Conservation (phyloP, 345 rosid species). For the Citrus inodora region DNA sequence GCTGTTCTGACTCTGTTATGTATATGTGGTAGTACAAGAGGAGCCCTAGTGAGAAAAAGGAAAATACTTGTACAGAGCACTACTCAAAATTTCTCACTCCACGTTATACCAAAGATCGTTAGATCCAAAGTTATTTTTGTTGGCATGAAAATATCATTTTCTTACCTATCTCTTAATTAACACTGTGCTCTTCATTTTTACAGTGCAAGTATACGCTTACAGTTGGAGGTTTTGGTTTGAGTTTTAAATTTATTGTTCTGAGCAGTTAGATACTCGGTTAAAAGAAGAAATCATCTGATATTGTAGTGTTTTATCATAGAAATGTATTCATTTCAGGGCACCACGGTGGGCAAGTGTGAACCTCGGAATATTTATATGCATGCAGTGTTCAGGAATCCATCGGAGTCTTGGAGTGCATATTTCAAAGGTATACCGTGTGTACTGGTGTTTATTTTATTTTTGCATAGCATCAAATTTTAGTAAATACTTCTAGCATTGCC, state of each 20-base stretch:
- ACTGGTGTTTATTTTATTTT: not conserved
- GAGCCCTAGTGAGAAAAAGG: not conserved
- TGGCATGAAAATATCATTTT: not conserved
- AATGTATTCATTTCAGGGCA: constrained; percentile 36
- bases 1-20: not conserved
- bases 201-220: not conserved
- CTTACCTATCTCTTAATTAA: not conserved
- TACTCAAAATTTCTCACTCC: not conserved
- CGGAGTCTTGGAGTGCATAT: constrained; percentile 96
- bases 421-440: constrained; percentile 55
- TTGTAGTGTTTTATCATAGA: not conserved
- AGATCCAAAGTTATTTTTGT: not conserved
- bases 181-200: not conserved
- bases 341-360: constrained; percentile 98
- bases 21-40: not conserved
- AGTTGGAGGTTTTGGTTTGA: not conserved
- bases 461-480: not conserved
- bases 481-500: not conserved
- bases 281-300: not conserved
- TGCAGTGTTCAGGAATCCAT: constrained; percentile 94
- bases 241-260: not conserved
- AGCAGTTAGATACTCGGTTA: not conserved
- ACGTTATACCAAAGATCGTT: not conserved
- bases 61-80: too few species aligned
- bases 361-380: constrained; percentile 91